Percentiles rank a stretch among this genome's conserved stretches.
Evolutionary conservation across 2,329 filamentous ascomycete species (phyloP).

Genomic region (Phaeophleospora eucalypticola): DNA sequence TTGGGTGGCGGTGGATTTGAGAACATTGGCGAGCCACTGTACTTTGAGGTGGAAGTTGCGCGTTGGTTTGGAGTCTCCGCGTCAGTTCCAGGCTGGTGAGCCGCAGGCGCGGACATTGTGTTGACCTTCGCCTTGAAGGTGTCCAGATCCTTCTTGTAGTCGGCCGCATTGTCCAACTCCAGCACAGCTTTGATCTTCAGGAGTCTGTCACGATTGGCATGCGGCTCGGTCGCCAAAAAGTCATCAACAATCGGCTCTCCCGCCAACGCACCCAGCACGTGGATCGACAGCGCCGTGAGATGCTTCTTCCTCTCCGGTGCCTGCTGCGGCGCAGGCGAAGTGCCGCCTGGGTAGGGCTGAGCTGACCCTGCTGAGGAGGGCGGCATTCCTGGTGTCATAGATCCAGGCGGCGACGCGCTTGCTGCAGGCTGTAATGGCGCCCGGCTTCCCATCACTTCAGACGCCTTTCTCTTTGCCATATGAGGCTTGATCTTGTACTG

Average conservation of each 20-base stretch:
- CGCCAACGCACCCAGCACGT: slow-evolving; percentile 24
- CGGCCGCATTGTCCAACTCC: slow-evolving; percentile 18
- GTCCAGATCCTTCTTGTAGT: slow-evolving; percentile 18
- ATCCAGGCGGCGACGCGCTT: slow-evolving; percentile 24
- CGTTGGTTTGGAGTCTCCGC: slow-evolving; percentile 17
- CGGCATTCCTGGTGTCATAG: slow-evolving; percentile 18
- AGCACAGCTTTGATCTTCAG: slow-evolving; percentile 24
- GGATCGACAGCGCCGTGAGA: slow-evolving; percentile 27
- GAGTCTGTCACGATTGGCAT: slow-evolving; percentile 26
- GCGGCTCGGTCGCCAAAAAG: slow-evolving; percentile 26
- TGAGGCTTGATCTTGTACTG: slow-evolving; percentile 75
- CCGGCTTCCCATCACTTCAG: slow-evolving; percentile 25
- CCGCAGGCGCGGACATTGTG: slow-evolving; percentile 20
- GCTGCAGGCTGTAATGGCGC: slow-evolving; percentile 30
- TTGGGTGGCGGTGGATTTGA: slow-evolving; percentile 19
- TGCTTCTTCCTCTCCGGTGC: slow-evolving; percentile 17
- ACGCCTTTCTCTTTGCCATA: slow-evolving; percentile 63
- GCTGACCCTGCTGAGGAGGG: slow-evolving; percentile 17
- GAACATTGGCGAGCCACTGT: slow-evolving; percentile 28
- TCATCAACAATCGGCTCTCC: slow-evolving; percentile 24
- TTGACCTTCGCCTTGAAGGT: slow-evolving; percentile 23
- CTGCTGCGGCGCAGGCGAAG: slow-evolving; percentile 13
- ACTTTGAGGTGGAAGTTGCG: slow-evolving; percentile 18
- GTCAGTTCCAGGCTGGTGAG: slow-evolving; percentile 17
- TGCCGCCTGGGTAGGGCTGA: slow-evolving; percentile 14